Evolutionary conservation across 2,329 filamentous ascomycete genomes (phyloP), one percentile per base, ranked within the genome.

Genomic region (Cercospora sp.): DNA sequence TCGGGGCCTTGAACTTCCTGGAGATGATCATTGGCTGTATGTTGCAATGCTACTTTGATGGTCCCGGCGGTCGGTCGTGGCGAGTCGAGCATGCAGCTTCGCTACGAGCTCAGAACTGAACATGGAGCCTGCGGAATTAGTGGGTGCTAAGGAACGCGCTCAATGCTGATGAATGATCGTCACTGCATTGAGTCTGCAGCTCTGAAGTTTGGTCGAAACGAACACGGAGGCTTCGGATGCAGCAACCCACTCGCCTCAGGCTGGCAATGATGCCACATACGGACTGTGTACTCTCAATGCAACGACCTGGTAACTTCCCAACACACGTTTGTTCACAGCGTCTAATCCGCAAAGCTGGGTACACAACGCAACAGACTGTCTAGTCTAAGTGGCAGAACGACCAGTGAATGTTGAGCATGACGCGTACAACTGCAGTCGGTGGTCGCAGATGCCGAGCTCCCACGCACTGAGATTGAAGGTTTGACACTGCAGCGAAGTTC

Each of bases 161-260:
- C 20, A 31, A 33, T 28, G 18, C n/a, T 30, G 23, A 61, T 61
- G 16, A 16, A 48, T 36, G 26, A 55, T 36, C 60, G 60, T 12
- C 45, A 36, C 42, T 53, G 31, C 48, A 31, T 55, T 16, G 30
- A 28, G 30, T 55, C 26, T 63, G 61, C 61, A 63, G 42, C 18
- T 36, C 45, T 12, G 20, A 40, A 63, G 23, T 55, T 55, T 63
- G 61, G 61, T 63, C 45, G 12, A 18, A 9, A 7, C 30, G 61
- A 63, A 55, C 42, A 30, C 23, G 45, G 23, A 53, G 48, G 23
- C 23, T 28, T 13, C 48, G 48, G 48, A 53, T 48, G 42, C 42
- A 53, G 20, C 10, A 13, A 12, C 48, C 48, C 10, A 53, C 48
- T 48, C 42, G n/a, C 48, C 23, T 8, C 20, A 16, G 12, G 30